Base-by-base conservation (phyloP, 179 eudicot species). In the Spergularia azorica region DNA sequence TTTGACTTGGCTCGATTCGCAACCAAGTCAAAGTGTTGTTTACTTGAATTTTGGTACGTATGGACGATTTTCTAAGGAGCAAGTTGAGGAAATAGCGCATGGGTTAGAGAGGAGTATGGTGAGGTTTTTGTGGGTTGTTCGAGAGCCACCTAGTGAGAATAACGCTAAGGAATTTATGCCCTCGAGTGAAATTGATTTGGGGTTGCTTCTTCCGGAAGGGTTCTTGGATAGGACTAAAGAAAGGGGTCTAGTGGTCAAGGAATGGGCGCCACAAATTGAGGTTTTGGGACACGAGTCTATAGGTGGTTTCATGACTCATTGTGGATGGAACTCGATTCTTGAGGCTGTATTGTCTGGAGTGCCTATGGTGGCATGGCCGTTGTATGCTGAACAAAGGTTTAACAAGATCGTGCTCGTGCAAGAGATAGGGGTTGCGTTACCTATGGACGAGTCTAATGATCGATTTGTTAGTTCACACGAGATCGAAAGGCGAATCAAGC, bases 261-360 rank as follows among this genome's bases (percentile, higher is more conserved):
- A 82, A 2, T 89, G 96, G 96, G 93, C 86, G 0, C 93, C 93
- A 1, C 93, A 91, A 65, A 69, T 79, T 67, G 87, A 57, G 3
- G 81, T 89, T 50, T 41, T 89, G 52, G 65, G 58, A n/a, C 96
- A 91, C n/a, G 77, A 54, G 12, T 75, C 93, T 0, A 79, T 86
- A 6, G 90, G 93, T 5, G 93, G 90, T 20, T 91, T 91, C 18
- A 81, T 89, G 79, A 86, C 84, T 14, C 92, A 90, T 63, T 90
- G 92, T 16, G 94, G 95, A 67, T 90, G 95, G 95, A 90, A 90
- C 80, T 90, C 91, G 58, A 77, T 78, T 13, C 64, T 86, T 73
- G 92, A 91, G 70, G 89, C 89, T 0, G 76, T 89, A 8, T 79
- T 83, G 1, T 81, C 79, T 0, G 92, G 89, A 1, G 88, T 87